Conservation (phyloP, 148 eudicot species). For the Chenopodium formosanum region DNA sequence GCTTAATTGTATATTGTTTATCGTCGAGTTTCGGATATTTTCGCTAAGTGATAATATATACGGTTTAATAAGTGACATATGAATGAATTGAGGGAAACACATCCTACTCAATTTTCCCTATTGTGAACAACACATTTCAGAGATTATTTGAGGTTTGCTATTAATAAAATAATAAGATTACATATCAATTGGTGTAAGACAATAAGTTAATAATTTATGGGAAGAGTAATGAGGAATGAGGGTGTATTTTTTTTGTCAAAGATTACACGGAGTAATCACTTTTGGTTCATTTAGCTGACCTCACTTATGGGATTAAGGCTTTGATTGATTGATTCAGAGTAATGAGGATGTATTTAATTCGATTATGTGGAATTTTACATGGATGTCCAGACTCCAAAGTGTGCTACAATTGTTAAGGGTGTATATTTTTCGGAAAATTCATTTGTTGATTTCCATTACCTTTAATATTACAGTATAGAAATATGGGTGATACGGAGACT, state of each 20-base stretch:
- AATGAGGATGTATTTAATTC: no score
- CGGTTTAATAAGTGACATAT: not conserved
- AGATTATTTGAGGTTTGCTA: not conserved
- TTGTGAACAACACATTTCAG: not conserved
- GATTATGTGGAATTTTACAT: not conserved
- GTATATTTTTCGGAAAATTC: not conserved
- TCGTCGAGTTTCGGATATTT: no score
- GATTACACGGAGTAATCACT: no score
- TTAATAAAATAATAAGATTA: no score
- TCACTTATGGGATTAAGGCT: no score
- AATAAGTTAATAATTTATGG: not conserved
- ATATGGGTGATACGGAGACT: not conserved
- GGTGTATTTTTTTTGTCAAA: no score
- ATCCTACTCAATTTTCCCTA: not conserved
- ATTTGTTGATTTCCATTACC: no score
- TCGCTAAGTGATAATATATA: no score
- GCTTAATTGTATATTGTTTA: no score
- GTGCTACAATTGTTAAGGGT: not conserved
- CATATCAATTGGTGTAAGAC: not conserved
- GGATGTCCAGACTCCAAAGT: not conserved
- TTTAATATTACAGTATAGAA: not conserved
- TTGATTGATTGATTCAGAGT: no score
- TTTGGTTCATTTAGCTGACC: no score
- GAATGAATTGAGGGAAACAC: not conserved
- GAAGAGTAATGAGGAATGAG: not conserved